phyloP scores from a whole-genome alignment of 495 filamentous ascomycete species.

The Aspergillus ellipticus region DNA sequence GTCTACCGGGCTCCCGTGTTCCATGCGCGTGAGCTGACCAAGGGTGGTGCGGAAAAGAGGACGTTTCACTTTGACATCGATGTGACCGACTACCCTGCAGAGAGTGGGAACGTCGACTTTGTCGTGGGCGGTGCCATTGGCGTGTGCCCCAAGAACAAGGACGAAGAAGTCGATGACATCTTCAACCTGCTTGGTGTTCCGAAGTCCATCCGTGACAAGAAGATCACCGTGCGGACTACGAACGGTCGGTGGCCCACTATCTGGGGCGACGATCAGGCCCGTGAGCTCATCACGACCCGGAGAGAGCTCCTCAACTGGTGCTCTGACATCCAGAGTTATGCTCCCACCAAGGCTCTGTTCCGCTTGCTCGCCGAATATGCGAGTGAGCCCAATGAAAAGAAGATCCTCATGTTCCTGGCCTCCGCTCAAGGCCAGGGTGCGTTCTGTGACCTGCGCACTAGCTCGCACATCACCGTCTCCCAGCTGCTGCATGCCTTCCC shows the following conservation, averaged over 20 bases:
- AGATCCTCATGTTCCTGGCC: slow-evolving; percentile 78
- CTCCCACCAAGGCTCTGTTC: slow-evolving; percentile 84
- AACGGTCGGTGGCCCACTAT: slow-evolving; percentile 93
- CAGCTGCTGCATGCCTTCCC: slow-evolving; percentile 93
- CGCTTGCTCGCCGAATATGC: slow-evolving; percentile 85
- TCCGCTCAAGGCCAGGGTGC: slow-evolving; percentile 88
- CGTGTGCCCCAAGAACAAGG: slow-evolving; percentile 81
- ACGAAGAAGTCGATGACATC: slow-evolving; percentile 73
- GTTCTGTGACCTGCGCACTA: slow-evolving; percentile 94
- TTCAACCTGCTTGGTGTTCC: slow-evolving; percentile 77
- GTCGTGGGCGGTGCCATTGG: slow-evolving; percentile 96
- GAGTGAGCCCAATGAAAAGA: slow-evolving; percentile 73
- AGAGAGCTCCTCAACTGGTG: slow-evolving; percentile 93
- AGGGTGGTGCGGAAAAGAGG: slow-evolving; percentile 87
- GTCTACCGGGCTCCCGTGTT: slow-evolving; percentile 84
- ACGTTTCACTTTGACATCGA: slow-evolving; percentile 98
- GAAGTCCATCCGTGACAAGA: slow-evolving; percentile 73
- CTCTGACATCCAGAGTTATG: slow-evolving; percentile 85
- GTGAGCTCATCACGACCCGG: slow-evolving; percentile 81
- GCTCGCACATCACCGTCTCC: slow-evolving; percentile 73
- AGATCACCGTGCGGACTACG: slow-evolving; percentile 69
- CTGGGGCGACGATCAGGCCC: slow-evolving; percentile 86
- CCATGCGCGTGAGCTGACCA: slow-evolving; percentile 80
- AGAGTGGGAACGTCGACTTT: slow-evolving; percentile 80
- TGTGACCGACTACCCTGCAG: slow-evolving; percentile 89